These are phyloP conservation scores for Hygrophoropsis aurantiaca DNA, from an alignment of 768 basidiomycete species.

Conservation along the genomic window DNA sequence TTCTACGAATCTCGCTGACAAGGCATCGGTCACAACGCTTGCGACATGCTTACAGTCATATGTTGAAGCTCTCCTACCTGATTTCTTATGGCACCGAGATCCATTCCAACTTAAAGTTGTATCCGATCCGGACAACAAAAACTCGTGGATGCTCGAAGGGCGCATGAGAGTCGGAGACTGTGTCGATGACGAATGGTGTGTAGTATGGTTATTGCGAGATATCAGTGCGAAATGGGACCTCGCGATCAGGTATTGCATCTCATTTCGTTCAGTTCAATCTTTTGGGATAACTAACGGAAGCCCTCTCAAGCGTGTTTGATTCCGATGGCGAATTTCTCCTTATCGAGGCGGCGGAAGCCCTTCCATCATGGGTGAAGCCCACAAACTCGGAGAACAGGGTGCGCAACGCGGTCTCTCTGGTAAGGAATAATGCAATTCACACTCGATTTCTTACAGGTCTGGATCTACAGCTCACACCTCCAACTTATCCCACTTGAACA, in stretches of 20 bases:
- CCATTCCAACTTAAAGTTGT: slow-evolving; percentile 75
- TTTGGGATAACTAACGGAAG: slow-evolving; percentile 2
- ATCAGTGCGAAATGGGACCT: slow-evolving; percentile 79
- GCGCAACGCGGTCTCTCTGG: slow-evolving; percentile 40
- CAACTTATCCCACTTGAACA: slow-evolving; percentile 86
- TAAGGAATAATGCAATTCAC: slow-evolving; percentile 33
- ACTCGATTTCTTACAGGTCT: slow-evolving; percentile 61
- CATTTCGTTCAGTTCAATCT: slow-evolving; percentile 1
- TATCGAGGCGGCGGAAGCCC: slow-evolving; percentile 90
- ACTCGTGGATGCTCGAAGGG: slow-evolving; percentile 71
- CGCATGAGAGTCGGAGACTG: slow-evolving; percentile 91
- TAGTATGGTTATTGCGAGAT: slow-evolving; percentile 84
- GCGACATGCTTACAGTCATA: slow-evolving; percentile 65
- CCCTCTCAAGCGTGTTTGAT: slow-evolving; percentile 54
- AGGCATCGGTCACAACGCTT: slow-evolving; percentile 59
- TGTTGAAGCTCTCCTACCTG: slow-evolving; percentile 53
- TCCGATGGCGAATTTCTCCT: slow-evolving; percentile 95
- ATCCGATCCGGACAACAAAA: slow-evolving; percentile 38
- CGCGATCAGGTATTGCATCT: slow-evolving; percentile 62
- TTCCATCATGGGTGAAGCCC: slow-evolving; percentile 91
- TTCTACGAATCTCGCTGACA: slow-evolving; percentile 50
- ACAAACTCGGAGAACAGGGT: slow-evolving; percentile 92
- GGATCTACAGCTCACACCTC: slow-evolving; percentile 80
- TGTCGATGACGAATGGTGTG: slow-evolving; percentile 98
- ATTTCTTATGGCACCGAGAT: slow-evolving; percentile 84